Evolutionary conservation across 768 basidiomycete species (phyloP).

Genomic region (Pleurotus ostreatus): DNA sequence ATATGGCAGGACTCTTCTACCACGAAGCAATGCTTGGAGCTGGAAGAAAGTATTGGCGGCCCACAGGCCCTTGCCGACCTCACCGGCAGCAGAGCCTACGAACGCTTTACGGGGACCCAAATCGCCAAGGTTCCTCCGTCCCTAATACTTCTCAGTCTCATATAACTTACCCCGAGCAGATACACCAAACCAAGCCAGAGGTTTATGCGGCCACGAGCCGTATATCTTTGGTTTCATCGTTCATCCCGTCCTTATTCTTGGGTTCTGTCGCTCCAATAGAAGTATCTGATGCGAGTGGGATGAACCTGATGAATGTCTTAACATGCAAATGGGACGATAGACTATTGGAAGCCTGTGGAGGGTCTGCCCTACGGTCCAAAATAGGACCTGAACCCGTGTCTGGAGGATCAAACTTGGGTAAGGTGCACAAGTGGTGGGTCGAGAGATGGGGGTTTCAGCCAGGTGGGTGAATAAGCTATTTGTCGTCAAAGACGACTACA

Average conservation of each 20-base stretch:
- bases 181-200: conserved; percentile 48
- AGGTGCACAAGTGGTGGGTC: conserved; percentile 66
- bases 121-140: conserved; percentile 57
- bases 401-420: conserved; percentile 66
- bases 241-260: conserved; percentile 79
- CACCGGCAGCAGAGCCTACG: conserved; percentile 82
- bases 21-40: conserved; percentile 61
- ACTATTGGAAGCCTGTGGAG: conserved; percentile 66
- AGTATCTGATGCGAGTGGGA: conserved; percentile 85
- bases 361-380: conserved; percentile 60
- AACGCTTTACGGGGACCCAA: conserved; percentile 85
- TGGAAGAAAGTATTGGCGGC: conserved; percentile 69
- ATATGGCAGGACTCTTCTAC: conserved; percentile 95
- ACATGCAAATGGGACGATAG: conserved; percentile 70
- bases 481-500: background rate
- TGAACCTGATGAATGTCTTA: conserved; percentile 82
- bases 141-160: background rate
- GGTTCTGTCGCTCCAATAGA: conserved; percentile 78
- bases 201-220: conserved; percentile 57
- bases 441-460: conserved; percentile 70
- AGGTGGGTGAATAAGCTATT: conserved; percentile 31
- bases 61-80: conserved; percentile 67
- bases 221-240: conserved; percentile 80
- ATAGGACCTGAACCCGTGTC: conserved; percentile 75
- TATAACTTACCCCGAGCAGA: conserved; percentile 29